Evolutionary conservation across 192 early-diverging fungal genomes (phyloP).

Genomic region (Rhizoclosmatium globosum): DNA sequence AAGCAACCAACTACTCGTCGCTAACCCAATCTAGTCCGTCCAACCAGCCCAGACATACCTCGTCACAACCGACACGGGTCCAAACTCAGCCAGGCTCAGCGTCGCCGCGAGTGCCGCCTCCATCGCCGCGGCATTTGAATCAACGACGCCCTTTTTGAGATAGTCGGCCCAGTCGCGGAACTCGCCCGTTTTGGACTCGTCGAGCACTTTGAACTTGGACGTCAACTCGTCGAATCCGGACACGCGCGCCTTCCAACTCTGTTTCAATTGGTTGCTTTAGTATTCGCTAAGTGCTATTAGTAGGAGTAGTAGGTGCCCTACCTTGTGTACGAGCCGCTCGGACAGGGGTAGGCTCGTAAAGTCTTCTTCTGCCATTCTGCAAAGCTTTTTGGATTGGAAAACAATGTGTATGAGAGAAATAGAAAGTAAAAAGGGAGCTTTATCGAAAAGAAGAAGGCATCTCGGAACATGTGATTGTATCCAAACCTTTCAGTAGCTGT

Average conservation of each 20-base stretch:
- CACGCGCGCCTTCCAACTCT: slow-evolving; percentile 95
- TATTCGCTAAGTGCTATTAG: neutral
- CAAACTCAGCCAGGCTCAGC: slow-evolving; percentile 81
- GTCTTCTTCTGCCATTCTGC: slow-evolving; percentile 68
- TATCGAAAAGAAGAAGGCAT: too few species aligned
- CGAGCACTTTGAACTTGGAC: slow-evolving; percentile 72
- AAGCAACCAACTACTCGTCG: too few species aligned
- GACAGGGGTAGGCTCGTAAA: slow-evolving; percentile 77
- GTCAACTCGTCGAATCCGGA: slow-evolving; percentile 84
- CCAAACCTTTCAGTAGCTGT: too few species aligned
- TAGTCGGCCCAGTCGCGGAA: slow-evolving; percentile 76
- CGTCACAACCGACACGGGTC: slow-evolving; percentile 68
- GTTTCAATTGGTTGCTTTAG: neutral
- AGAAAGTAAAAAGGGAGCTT: too few species aligned
- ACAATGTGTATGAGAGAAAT: too few species aligned
- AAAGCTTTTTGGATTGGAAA: too few species aligned
- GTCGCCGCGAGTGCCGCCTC: slow-evolving; percentile 82
- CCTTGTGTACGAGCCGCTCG: slow-evolving; percentile 87
- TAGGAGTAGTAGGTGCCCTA: slow-evolving; percentile 36
- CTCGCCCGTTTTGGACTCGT: slow-evolving; percentile 66
- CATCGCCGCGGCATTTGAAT: slow-evolving; percentile 91
- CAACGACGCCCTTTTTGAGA: slow-evolving; percentile 83
- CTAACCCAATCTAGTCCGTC: too few species aligned
- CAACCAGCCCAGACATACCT: slow-evolving; percentile 50
- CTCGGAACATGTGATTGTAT: too few species aligned